phyloP scores from a whole-genome alignment of 805 yeast species.

The Komagataella ulmi region DNA sequence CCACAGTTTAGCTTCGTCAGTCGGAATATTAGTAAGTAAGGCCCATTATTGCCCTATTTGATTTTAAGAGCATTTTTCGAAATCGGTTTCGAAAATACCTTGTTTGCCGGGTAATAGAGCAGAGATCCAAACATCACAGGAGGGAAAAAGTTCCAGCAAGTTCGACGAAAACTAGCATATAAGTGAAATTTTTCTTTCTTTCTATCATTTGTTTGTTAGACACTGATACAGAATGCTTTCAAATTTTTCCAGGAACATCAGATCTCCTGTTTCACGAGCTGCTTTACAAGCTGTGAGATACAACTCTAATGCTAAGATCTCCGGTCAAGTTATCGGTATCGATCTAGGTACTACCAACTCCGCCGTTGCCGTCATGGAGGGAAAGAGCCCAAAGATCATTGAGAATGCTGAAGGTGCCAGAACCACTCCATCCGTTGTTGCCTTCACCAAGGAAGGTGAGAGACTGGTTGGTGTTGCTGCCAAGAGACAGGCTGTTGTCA shows the following conservation, averaged over 20 bases:
- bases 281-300: slow-evolving; percentile 5
- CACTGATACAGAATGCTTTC: slow-evolving; percentile 14
- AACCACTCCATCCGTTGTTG: slow-evolving; percentile 73
- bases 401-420: slow-evolving; percentile 72
- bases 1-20: neutral
- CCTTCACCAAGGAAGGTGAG: slow-evolving; percentile 36
- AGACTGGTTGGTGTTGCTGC: slow-evolving; percentile 58
- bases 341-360: slow-evolving; percentile 82
- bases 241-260: slow-evolving; percentile 18
- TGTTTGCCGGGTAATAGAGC: neutral
- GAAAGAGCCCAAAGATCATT: slow-evolving; percentile 47
- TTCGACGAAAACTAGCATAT: neutral
- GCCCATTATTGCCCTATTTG: neutral
- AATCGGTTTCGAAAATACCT: neutral
- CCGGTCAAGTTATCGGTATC: slow-evolving; percentile 53
- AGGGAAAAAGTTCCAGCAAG: neutral
- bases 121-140: neutral
- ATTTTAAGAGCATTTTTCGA: neutral
- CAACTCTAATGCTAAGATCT: slow-evolving; percentile 16
- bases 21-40: neutral
- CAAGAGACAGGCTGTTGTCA: slow-evolving; percentile 62
- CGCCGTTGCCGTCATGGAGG: slow-evolving; percentile 68
- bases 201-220: neutral
- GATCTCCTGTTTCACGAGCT: slow-evolving; percentile 6
- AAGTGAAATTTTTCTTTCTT: neutral